Base-by-base conservation (phyloP, 2,329 filamentous ascomycete species). In the Hypoxylon sp. region DNA sequence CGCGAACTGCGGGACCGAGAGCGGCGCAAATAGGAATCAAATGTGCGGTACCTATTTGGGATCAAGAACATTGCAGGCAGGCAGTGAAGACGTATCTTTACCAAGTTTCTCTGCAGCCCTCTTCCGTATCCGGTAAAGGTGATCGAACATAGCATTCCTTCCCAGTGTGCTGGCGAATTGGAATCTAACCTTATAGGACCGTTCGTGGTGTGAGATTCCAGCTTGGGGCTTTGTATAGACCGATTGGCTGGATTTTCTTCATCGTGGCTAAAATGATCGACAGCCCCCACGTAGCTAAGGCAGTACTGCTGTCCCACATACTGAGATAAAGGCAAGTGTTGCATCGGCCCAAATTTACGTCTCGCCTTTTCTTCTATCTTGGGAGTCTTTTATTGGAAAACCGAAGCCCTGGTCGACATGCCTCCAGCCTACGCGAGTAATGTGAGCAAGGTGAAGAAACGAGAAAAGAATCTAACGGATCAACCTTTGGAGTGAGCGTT, bases 181-280 rank as follows among this genome's bases (percentile, higher is more conserved):
- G 50, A 8, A 56, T 43, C 32, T 62, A 62, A 61, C 61, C 58
- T 39, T 57, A 67, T 49, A 49, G 10, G 53, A 60, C 24, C 24
- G 59, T 30, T 49, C 51, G 54, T 61, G 62, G 62, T 67, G 62
- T 65, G 64, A 67, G n/a, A n/a, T n/a, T 62, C 61, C 52, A 64
- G 55, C 58, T 62, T 53, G 32, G 62, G n/a, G 20, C n/a, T n/a
- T n/a, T 54, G 44, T 62, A 59, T 64, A 56, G 54, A 50, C 54
- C 51, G 64, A 67, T 67, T 67, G 64, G 64, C 41, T 44, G 20
- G 15, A 49, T 50, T 41, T 39, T 52, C 26, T 53, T 47, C 13
- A 58, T 53, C 13, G 51, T 62, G 55, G 64, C 61, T 67, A 59
- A 65, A 67, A 67, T 43, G 65, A 65, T 67, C 65, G 65, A 59